Conservation (phyloP, 2,329 filamentous ascomycete genomes). For the Scedosporium dehoogii region DNA sequence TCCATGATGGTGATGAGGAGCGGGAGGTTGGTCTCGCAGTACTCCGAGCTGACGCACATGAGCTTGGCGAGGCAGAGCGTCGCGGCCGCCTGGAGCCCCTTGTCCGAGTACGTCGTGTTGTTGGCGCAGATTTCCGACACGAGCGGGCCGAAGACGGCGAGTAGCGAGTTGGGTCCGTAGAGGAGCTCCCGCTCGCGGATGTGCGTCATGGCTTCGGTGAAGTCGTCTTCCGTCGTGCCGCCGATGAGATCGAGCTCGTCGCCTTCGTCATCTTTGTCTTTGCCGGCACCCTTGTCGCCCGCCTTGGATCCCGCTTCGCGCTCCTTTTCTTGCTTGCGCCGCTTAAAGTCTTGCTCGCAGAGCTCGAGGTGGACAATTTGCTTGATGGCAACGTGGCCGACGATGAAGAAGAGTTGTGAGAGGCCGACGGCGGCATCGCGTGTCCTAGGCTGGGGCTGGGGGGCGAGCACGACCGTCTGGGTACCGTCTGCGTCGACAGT, state of each 20-base stretch:
- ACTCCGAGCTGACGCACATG: conserved; percentile 96
- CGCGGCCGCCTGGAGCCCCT: conserved; percentile 82
- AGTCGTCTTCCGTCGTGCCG: conserved; percentile 89
- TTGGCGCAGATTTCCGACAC: conserved; percentile 91
- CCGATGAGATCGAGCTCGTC: conserved; percentile 95
- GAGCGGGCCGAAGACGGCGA: conserved; percentile 84
- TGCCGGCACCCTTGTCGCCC: conserved; percentile 31
- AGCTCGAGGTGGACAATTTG: conserved; percentile 97
- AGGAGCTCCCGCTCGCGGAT: conserved; percentile 76
- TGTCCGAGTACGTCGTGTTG: conserved; percentile 84
- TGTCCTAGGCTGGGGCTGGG: conserved; percentile 32
- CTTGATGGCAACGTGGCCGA: conserved; percentile 95
- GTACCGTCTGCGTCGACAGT: conserved; percentile 12
- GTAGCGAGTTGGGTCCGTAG: conserved; percentile 70
- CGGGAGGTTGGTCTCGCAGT: conserved; percentile 86
- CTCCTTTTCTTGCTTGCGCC: conserved; percentile 83
- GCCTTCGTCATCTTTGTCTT: conserved; percentile 54
- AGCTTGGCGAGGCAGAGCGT: conserved; percentile 93
- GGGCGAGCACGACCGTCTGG: conserved; percentile 15
- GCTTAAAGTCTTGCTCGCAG: conserved; percentile 97
- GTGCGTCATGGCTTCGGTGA: conserved; percentile 75
- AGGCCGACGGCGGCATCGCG: conserved; percentile 64
- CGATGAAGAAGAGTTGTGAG: conserved; percentile 87
- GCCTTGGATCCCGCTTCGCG: conserved; percentile 44
- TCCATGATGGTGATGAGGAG: conserved; percentile 98